Conservation (phyloP, 768 basidiomycete species). For the Lactarius quietus region DNA sequence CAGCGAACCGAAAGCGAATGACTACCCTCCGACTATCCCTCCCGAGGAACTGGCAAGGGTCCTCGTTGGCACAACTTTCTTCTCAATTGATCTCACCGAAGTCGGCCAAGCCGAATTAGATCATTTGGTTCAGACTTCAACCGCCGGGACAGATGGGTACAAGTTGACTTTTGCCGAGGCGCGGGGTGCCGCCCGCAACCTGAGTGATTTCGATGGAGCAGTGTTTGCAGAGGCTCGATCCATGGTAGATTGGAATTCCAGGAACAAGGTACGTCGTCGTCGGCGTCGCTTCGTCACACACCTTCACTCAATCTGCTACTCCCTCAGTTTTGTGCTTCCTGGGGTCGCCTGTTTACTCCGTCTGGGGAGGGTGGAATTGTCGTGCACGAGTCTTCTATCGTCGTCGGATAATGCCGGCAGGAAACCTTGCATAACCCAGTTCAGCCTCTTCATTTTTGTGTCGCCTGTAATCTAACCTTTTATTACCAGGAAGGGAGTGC, state of each 20-base stretch:
- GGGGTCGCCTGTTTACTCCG: slow-evolving; percentile 75
- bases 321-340: slow-evolving; percentile 82
- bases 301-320: slow-evolving; percentile 7
- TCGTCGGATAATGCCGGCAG: slow-evolving; percentile 63
- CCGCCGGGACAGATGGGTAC: slow-evolving; percentile 38
- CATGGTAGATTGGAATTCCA: slow-evolving; percentile 89
- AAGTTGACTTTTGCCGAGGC: slow-evolving; percentile 63
- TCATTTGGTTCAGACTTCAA: slow-evolving; percentile 39
- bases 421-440: slow-evolving; percentile 73
- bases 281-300: slow-evolving; percentile 1
- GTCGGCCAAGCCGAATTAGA: slow-evolving; percentile 44
- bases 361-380: slow-evolving; percentile 95
- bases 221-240: slow-evolving; percentile 76
- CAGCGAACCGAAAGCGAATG: slow-evolving; percentile 49
- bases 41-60: slow-evolving; percentile 52
- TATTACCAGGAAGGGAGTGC: slow-evolving; percentile 64
- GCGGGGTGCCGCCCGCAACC: slow-evolving; percentile 48
- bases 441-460: slow-evolving; percentile 30
- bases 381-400: slow-evolving; percentile 70
- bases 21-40: slow-evolving; percentile 51
- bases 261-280: slow-evolving; percentile 63
- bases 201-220: slow-evolving; percentile 65
- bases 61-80: slow-evolving; percentile 80
- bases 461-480: slow-evolving; percentile 13
- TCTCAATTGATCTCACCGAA: slow-evolving; percentile 71